Base-by-base conservation (phyloP, 768 basidiomycete species). In the Leccinum longicurvipes region DNA sequence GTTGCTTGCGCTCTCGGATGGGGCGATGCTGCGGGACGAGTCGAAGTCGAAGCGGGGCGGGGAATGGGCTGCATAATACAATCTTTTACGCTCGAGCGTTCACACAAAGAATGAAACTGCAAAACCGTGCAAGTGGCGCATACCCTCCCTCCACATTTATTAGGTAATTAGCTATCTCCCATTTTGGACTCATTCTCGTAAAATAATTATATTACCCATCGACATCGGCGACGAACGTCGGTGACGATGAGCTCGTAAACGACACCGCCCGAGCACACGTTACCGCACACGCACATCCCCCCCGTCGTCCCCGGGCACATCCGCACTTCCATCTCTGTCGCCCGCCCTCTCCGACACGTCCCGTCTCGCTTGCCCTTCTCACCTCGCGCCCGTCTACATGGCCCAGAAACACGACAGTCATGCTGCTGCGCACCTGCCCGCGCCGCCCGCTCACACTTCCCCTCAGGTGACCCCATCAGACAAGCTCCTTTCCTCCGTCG, bases 31-130 rank as follows among this genome's bases (percentile, higher is more conserved):
- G 79, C 74, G 10, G 81, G 82, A 57, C 82, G 81, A 53, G 81
- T 82, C 49, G 83, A 83, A 23, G 83, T 77, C 50, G 84, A 83
- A 50, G 82, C 76, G 55, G 86, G 82, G 62, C 84, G 75, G 48
- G 84, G 80, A 34, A 73, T 68, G 56, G 78, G 70, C 66, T 82
- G 82, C 79, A 85, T 83, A 15, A 31, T 5, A 31, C n/a, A 14
- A 69, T 72, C 75, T 69, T 66, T 60, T 47, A 50, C 58, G n/a
- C n/a, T n/a, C 50, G 45, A 57, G 56, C 57, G 50, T 59, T 48
- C 59, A 59, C 60, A 63, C 39, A 41, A 67, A 63, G 65, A 47
- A n/a, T n/a, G 55, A 61, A 49, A 21, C n/a, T n/a, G n/a, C n/a
- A n/a, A n/a, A n/a, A n/a, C n/a, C n/a, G n/a, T n/a, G 42, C 56